Conservation (phyloP, 2,329 filamentous ascomycete genomes). For the Mariannaea elegans region DNA sequence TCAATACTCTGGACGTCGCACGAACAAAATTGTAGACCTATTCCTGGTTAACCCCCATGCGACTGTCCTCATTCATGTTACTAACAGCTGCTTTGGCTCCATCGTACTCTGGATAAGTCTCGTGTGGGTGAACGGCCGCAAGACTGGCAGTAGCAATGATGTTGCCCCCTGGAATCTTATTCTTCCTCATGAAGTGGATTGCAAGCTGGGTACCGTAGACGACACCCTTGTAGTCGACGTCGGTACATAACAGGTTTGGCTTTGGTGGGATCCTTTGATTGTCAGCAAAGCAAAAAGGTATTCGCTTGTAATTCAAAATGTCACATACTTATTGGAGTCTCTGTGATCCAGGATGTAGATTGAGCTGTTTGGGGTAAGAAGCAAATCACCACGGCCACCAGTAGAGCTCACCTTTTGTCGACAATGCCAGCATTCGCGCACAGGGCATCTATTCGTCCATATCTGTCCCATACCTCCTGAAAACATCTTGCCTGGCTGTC, state of each 20-base stretch:
- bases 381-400: too few relatives aligned
- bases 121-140: conserved; percentile 53
- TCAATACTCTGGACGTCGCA: conserved; percentile 49
- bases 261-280: conserved; percentile 48
- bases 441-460: conserved; percentile 57
- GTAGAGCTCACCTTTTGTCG: conserved; percentile 43
- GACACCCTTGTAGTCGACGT: conserved; percentile 61
- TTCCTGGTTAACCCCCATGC: background rate
- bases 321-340: conserved; percentile 22
- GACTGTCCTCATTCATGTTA: background rate
- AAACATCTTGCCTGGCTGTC: conserved; percentile 54
- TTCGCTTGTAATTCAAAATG: background rate
- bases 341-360: conserved; percentile 50
- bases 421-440: conserved; percentile 61
- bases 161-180: conserved; percentile 51
- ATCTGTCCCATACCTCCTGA: conserved; percentile 50
- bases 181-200: conserved; percentile 63
- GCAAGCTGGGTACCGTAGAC: conserved; percentile 59
- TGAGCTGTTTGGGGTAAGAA: conserved; percentile 41
- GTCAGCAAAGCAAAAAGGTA: background rate
- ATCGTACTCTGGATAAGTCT: conserved; percentile 57
- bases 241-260: conserved; percentile 55
- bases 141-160: conserved; percentile 56
- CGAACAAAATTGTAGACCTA: conserved; percentile 47
- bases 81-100: conserved; percentile 60